Base-by-base conservation (phyloP, 1,284 basidiomycete species). In the Phellinidium pouzarii region DNA sequence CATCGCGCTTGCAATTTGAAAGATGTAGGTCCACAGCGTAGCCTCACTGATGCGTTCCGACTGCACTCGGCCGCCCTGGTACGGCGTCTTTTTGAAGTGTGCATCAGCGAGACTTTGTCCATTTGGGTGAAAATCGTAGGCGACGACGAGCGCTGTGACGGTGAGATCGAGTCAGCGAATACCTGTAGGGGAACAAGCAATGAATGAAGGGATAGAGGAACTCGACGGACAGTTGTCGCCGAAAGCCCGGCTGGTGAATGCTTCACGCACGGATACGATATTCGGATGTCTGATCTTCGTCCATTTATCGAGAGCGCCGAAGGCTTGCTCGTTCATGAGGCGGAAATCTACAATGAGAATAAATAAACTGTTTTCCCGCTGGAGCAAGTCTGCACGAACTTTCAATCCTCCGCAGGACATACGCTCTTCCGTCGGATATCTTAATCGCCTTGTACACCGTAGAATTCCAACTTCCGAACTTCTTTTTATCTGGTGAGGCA, bases 161-260 rank as follows among this genome's bases (percentile, higher is more conserved):
- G 56, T 43, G 41, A 57, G 17, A 36, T 48, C 20, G 17, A 27
- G 45, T 23, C 40, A 23, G 38, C 50, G 47, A 53, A 42, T 26
- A 44, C 50, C 20, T 20, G 27, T n/a, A 34, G 14, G 4, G 20
- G 12, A 12, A 3, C 9, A 11, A 23, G 11, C 2, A 8, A 29
- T 4, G 40, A 36, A 34, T 48, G 49, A 19, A 38, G 17, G 47
- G 20, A 59, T 1, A 52, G 37, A 44, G 42, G 34, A 20, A 37
- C 36, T 40, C 29, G 12, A 75, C 84, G 56, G 62, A 94, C 93
- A 97, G 61, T 84, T 87, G 65, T 98, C 96, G 55, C 85, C 84
- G 68, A 99, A 99, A 0, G 91, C 84, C 40, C 88, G 80, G 0
- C 94, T 96, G 0, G 96, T 98, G 71, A 99, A 99, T 0, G 95